Evolutionary conservation across 2,329 filamentous ascomycete genomes (phyloP), one percentile per base, ranked within the genome.

Genomic region (Fusarium setosum): DNA sequence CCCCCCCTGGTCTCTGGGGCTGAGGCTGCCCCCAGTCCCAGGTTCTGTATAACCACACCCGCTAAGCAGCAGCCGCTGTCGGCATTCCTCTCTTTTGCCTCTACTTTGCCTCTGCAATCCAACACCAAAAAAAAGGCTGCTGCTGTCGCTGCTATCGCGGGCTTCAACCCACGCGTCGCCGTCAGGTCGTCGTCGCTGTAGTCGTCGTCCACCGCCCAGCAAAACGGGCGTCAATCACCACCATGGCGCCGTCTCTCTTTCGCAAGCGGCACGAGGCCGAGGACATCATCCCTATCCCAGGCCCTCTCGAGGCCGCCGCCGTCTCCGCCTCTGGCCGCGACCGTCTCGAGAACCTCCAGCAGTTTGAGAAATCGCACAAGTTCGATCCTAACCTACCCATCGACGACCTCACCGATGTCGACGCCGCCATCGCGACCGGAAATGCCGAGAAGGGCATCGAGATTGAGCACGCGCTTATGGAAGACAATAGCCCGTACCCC

Each of bases 401-500:
- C 60, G 86, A 89, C 62, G 82, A 89, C 45, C 77, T 86, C 50
- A 85, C 87, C 61, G 85, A 88, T 74, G 82, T 90, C 61, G 86
- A 90, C 59, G 81, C 84, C 41, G 87, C 83, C 24, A 80, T 89
- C 42, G 77, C 82, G 38, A 83, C 82, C 3, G 81, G 83, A 59
- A 85, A 88, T 74, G 80, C 82, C 65, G 85, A 84, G 68, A 84
- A 86, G 73, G 85, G 85, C 54, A 76, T 85, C 48, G 82, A 84
- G 59, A 83, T 89, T 66, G 85, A 88, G 69, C 83, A 85, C 67
- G 84, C 86, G 44, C 76, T 86, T 58, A 80, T 89, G 70, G 83
- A 89, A 72, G 87, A 90, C 57, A 88, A 90, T 74, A 90, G 88
- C 45, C 88, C 88, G 3, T 91, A 90, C 71, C 86, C 87, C 34